phyloP scores from a whole-genome alignment of 306 rosid species.

The Ormosia semicastrata region DNA sequence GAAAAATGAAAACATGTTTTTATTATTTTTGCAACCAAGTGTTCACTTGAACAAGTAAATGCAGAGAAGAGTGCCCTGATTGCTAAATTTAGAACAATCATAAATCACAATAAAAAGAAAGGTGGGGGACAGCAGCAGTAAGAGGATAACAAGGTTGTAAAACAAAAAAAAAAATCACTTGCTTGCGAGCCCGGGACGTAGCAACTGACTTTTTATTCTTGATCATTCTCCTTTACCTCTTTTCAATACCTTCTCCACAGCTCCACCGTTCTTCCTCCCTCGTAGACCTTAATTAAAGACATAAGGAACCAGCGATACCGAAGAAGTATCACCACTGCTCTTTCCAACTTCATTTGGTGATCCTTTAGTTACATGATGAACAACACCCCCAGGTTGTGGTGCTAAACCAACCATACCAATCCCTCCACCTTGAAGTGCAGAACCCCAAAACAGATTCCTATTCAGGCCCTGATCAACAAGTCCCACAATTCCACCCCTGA shows the following conservation, averaged over 20 bases:
- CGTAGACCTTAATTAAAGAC: slow-evolving; percentile 72
- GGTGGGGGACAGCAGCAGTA: too few relatives aligned
- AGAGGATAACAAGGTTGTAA: not conserved
- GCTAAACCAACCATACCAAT: slow-evolving; percentile 77
- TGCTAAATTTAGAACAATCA: slow-evolving; percentile 12
- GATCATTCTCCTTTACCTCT: slow-evolving; percentile 98
- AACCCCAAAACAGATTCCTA: slow-evolving; percentile 47
- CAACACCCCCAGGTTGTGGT: slow-evolving; percentile 49
- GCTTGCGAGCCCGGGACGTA: slow-evolving; percentile 96
- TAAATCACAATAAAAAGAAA: too few relatives aligned
- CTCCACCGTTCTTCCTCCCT: slow-evolving; percentile 74
- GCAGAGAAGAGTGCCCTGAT: not conserved
- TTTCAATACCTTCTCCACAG: slow-evolving; percentile 91
- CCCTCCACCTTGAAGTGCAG: slow-evolving; percentile 76
- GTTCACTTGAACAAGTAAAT: slow-evolving; percentile 15
- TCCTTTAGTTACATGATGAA: slow-evolving; percentile 46
- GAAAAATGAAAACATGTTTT: not conserved
- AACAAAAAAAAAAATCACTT: slow-evolving; percentile 62
- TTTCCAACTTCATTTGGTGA: slow-evolving; percentile 82
- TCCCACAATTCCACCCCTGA: slow-evolving; percentile 79
- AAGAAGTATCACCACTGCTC: slow-evolving; percentile 82
- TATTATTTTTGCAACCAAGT: slow-evolving; percentile 6
- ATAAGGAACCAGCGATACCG: slow-evolving; percentile 84
- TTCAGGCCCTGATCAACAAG: slow-evolving; percentile 59
- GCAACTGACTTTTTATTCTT: slow-evolving; percentile 97